Conservation (phyloP, 2,329 filamentous ascomycete species). For the Cordyceps fumosorosea region DNA sequence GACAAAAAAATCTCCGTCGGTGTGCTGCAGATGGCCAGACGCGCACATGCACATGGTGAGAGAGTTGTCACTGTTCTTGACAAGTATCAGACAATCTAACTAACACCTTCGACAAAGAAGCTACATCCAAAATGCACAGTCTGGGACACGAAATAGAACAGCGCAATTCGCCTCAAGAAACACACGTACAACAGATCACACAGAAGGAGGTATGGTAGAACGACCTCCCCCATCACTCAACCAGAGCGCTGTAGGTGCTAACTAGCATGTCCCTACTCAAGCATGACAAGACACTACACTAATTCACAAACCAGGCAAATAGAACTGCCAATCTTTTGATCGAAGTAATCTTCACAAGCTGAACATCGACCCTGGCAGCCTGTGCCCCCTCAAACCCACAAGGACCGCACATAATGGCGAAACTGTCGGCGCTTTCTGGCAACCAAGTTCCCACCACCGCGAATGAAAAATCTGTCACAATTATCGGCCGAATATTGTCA, state of each 20-base stretch:
- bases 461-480: not conserved
- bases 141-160: not conserved
- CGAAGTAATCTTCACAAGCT: not conserved
- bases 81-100: not conserved
- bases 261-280: not conserved
- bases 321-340: not conserved
- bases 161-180: not conserved
- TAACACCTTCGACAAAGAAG: not conserved
- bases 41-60: no score
- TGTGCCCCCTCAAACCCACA: not conserved
- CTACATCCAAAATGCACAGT: not conserved
- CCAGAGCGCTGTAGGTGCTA: not conserved
- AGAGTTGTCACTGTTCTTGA: not conserved
- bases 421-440: not conserved
- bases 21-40: not conserved
- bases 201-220: not conserved
- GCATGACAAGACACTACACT: not conserved
- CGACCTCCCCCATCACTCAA: not conserved
- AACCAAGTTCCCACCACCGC: not conserved
- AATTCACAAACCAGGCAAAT: not conserved
- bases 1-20: not conserved
- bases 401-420: not conserved
- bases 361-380: not conserved
- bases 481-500: no score
- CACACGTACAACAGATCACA: not conserved